Conservation (phyloP, 768 basidiomycete species). For the Boletus coccyginus region DNA sequence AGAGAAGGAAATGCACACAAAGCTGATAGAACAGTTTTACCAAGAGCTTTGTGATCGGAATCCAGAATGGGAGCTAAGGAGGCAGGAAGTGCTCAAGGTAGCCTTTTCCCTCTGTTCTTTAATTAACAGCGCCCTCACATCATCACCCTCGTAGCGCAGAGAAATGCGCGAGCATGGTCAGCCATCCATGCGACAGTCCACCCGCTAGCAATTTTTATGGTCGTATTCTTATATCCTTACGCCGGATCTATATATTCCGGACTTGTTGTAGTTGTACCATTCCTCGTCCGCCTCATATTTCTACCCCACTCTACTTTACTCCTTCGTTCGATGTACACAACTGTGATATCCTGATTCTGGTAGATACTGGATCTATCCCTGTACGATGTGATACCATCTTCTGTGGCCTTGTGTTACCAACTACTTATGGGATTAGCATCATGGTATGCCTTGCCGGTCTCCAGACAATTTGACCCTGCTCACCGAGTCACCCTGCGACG, state of each 20-base stretch:
- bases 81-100: constrained; percentile 51
- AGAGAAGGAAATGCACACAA: constrained; percentile 38
- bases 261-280: constrained; percentile 22
- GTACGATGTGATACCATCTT: constrained; percentile 15
- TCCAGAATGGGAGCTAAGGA: constrained; percentile 62
- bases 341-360: neutral
- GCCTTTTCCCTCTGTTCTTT: constrained; percentile 10
- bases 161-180: constrained; percentile 29
- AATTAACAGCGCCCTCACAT: constrained; percentile 5
- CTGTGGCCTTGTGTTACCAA: neutral
- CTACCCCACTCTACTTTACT: neutral
- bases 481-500: constrained; percentile 1
- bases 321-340: constrained; percentile 11
- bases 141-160: constrained; percentile 21
- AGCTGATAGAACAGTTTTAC: constrained; percentile 52
- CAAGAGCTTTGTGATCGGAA: constrained; percentile 51
- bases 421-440: neutral
- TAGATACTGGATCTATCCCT: constrained; percentile 3
- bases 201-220: constrained; percentile 24
- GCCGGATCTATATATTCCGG: constrained; percentile 16
- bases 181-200: constrained; percentile 18
- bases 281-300: constrained; percentile 4
- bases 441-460: too few species aligned
- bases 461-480: neutral
- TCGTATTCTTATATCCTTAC: constrained; percentile 29